phyloP scores from a whole-genome alignment of 441 rosid genomes.

The Eruca vesicaria region DNA sequence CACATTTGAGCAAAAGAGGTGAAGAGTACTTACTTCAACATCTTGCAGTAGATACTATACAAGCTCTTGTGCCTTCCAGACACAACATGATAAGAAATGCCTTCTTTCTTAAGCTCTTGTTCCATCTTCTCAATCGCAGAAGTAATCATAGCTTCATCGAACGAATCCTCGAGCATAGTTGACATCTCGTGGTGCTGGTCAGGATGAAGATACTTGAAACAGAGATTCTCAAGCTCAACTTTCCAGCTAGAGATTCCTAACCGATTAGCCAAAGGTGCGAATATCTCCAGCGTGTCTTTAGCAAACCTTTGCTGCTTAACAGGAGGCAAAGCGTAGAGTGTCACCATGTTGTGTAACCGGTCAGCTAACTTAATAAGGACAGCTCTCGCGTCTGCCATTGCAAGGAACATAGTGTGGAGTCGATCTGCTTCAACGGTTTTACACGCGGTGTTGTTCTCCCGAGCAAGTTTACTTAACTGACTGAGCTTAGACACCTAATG shows the following conservation, averaged over 20 bases:
- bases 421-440: slow-evolving; percentile 86
- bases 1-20: background rate
- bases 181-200: slow-evolving; percentile 67
- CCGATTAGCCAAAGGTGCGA: slow-evolving; percentile 86
- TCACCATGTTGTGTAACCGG: slow-evolving; percentile 87
- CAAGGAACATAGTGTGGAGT: slow-evolving; percentile 88
- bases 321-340: slow-evolving; percentile 67
- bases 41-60: slow-evolving; percentile 81
- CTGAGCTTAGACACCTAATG: slow-evolving; percentile 87
- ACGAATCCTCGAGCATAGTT: slow-evolving; percentile 58
- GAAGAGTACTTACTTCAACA: slow-evolving; percentile 66
- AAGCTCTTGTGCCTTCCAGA: slow-evolving; percentile 86
- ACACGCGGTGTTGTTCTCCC: slow-evolving; percentile 79
- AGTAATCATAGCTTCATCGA: slow-evolving; percentile 63
- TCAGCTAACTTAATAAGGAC: slow-evolving; percentile 90
- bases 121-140: slow-evolving; percentile 67
- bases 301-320: slow-evolving; percentile 81
- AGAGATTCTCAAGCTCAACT: slow-evolving; percentile 74
- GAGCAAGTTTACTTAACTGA: slow-evolving; percentile 87
- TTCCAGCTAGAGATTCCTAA: slow-evolving; percentile 84
- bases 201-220: slow-evolving; percentile 84
- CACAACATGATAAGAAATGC: slow-evolving; percentile 50
- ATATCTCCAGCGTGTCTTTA: slow-evolving; percentile 88
- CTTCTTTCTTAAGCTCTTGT: slow-evolving; percentile 57
- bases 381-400: slow-evolving; percentile 93